Base-by-base conservation (phyloP, 371 early-diverging fungal genomes). In the Coemansia sp. region DNA sequence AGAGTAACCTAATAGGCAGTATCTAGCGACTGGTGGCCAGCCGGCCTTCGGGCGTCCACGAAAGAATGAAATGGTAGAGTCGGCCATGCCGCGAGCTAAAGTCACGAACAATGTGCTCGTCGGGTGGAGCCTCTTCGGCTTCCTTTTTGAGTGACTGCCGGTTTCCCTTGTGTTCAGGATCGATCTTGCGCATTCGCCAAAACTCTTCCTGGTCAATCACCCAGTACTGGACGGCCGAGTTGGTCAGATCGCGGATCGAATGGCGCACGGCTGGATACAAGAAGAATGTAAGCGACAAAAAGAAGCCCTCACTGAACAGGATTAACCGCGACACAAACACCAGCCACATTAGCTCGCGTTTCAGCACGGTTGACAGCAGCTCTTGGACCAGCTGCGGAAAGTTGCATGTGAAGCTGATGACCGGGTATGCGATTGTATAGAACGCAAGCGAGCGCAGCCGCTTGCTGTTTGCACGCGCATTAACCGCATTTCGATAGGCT, bases 121-220 rank as follows among this genome's bases (percentile, higher is more conserved):
- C 62, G n/a, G 45, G 11, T 31, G 26, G 47, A 3, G 30, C n/a
- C 8, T 11, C 14, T 12, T 20, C 47, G 42, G 16, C 11, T 11
- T 36, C 35, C 11, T 45, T 33, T 14, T 33, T 55, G 6, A 38
- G 30, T n/a, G 30, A 47, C n/a, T 43, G 40, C 36, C 57, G 41
- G 48, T n/a, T 49, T 57, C 33, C 16, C 39, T 20, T 26, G 38
- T 49, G 60, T 40, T 50, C 4, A 39, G 33, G 14, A 33, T 75
- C 63, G 11, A 12, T 40, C 11, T 63, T 42, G 7, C 48, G 55
- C 57, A 66, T 56, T 11, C 57, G 43, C 76, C 76, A 76, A 33
- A 54, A 76, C 52, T 72, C 76, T 48, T 76, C 76, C 14, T 76
- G 76, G 41, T 76, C 76, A 16, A 76, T 33, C 5, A 76, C 67